Conservation (phyloP, 148 eudicot genomes). For the Rhododendron simsii region DNA sequence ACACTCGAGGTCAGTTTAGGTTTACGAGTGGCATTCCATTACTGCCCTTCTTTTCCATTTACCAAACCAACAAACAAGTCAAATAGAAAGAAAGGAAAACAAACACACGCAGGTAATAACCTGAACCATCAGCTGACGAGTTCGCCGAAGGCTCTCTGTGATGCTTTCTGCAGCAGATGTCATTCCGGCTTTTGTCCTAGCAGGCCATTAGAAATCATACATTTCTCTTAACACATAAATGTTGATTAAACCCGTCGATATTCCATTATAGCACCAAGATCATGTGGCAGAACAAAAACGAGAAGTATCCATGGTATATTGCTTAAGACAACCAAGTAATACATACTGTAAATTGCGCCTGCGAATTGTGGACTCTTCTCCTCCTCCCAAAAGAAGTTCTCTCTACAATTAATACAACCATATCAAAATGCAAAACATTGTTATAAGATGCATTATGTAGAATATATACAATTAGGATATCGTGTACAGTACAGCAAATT, state of each 20-base stretch:
- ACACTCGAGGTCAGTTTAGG: not conserved
- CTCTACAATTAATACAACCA: constrained; percentile 50
- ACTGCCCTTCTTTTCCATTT: not conserved
- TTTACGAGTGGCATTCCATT: not conserved
- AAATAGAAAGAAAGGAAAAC: too few species aligned
- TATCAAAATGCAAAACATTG: not conserved
- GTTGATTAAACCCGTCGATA: not conserved
- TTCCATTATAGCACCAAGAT: not conserved
- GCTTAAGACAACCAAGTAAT: not conserved
- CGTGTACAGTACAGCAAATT: not conserved
- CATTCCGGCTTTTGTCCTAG: constrained; percentile 89
- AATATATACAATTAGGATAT: not conserved
- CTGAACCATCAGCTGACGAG: constrained; percentile 97
- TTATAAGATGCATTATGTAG: not conserved
- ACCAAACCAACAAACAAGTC: not conserved
- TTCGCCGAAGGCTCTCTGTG: constrained; percentile 90
- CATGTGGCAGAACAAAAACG: not conserved
- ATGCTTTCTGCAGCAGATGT: constrained; percentile 97
- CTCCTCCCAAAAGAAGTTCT: constrained; percentile 90
- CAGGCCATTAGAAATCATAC: not conserved
- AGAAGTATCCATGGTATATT: not conserved
- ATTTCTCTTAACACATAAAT: not conserved
- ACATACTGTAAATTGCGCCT: constrained; percentile 92
- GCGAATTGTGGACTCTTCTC: constrained; percentile 81
- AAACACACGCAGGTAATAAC: constrained; percentile 24